Evolutionary conservation across 768 basidiomycete species (phyloP), one percentile per base, ranked within the genome.

Genomic region (Pleurotus eryngii): DNA sequence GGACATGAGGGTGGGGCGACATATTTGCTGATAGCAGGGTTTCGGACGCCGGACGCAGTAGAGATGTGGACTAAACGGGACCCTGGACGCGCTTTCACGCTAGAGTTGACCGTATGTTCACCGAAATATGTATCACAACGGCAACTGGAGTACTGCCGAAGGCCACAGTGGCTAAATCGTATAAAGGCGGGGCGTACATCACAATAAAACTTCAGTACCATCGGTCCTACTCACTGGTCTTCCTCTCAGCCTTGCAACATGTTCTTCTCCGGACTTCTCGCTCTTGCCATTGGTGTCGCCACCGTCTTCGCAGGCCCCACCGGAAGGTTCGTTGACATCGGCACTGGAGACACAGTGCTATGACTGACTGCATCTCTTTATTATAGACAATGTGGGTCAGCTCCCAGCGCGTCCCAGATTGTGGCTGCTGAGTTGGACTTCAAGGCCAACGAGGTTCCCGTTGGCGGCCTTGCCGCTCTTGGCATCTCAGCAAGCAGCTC

Each of bases 371-470:
- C 2, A 35, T n/a, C 9, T 12, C 15, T 17, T 54, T 38, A n/a
- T 5, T 20, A 24, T 26, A 54, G 51, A 26, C 35, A 54, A 54
- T 81, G 80, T 58, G 79, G 77, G 45, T 73, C 70, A 9, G 59
- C 57, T 53, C 68, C 75, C 59, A 72, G 67, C 54, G 71, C 70
- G 45, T 73, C 68, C 17, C 57, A 74, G 53, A 55, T 78, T 49
- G 63, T 64, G 39, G 65, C 64, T 1, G 67, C 70, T 43, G 78
- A 81, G 67, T 68, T 69, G 54, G 71, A 78, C 64, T 81, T 79
- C 64, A 58, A 64, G 14, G 69, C 67, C 20, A 70, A 81, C 68
- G 70, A 71, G 57, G 68, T 77, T 42, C 51, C 51, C 42, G 37
- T 39, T 54, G 51, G 51, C 24, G 63, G 50, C 17, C 46, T 68